Evolutionary conservation across 208 protist genomes (phyloP).

Genomic region (Trichomonas vaginalis): DNA sequence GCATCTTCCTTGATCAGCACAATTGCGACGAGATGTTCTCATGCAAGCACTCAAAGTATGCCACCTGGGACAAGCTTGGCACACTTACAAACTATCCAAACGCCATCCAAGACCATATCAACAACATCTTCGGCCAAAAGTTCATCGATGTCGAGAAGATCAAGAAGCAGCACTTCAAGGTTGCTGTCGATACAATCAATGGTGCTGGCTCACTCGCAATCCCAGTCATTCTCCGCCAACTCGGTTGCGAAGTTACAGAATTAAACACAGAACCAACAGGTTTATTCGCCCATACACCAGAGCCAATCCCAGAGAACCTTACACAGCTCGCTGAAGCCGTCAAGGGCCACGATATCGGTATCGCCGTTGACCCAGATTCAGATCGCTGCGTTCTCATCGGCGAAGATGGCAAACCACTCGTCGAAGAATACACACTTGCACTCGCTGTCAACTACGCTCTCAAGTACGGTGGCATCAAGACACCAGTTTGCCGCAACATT

Average conservation of each 20-base stretch:
- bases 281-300: neutral
- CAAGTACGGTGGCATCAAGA: neutral
- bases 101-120: neutral
- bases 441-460: neutral
- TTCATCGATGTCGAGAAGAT: neutral
- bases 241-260: neutral
- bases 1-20: neutral
- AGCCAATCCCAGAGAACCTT: constrained; percentile 2
- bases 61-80: neutral
- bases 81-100: neutral
- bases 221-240: neutral
- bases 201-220: neutral
- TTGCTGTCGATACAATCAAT: constrained; percentile 11
- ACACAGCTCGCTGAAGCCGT: neutral
- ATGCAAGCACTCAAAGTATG: neutral
- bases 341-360: neutral
- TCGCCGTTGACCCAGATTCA: constrained; percentile 6
- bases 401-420: neutral
- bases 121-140: neutral
- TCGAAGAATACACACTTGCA: neutral
- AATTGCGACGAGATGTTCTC: neutral
- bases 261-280: constrained; percentile 3
- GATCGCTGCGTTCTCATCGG: neutral
- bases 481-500: neutral
- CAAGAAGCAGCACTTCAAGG: neutral